These are phyloP conservation scores for Globisporangium perplexum DNA, from an alignment of 352 stramenopile species.

Conservation along the genomic window DNA sequence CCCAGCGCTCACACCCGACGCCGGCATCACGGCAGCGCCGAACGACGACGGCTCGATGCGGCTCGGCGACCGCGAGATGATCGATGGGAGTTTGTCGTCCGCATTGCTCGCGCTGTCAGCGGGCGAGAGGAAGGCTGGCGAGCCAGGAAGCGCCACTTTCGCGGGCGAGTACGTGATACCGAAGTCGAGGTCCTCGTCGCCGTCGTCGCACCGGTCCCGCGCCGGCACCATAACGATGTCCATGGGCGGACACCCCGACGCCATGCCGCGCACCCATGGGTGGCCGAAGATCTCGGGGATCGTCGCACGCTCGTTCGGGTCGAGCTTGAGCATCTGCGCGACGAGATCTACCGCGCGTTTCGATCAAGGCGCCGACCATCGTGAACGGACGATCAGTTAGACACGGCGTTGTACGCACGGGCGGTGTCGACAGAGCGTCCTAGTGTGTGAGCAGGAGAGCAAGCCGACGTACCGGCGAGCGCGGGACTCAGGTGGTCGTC, in stretches of 20 bases:
- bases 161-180: slow-evolving; percentile 41
- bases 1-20: not conserved
- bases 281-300: slow-evolving; percentile 86
- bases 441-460: not conserved
- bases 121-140: slow-evolving; percentile 9
- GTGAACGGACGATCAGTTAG: not conserved
- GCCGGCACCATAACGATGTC: slow-evolving; percentile 17
- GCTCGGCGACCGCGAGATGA: slow-evolving; percentile 38
- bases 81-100: slow-evolving; percentile 59
- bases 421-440: not conserved
- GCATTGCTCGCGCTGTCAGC: slow-evolving; percentile 10
- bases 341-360: slow-evolving; percentile 58
- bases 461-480: slow-evolving; percentile 24
- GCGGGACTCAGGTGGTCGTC: slow-evolving; percentile 67
- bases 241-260: slow-evolving; percentile 24
- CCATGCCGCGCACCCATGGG: slow-evolving; percentile 61
- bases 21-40: slow-evolving; percentile 3
- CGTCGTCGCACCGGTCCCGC: slow-evolving; percentile 19
- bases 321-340: slow-evolving; percentile 69
- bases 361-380: not conserved
- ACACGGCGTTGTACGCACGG: not conserved
- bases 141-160: slow-evolving; percentile 20
- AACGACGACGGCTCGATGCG: slow-evolving; percentile 21
- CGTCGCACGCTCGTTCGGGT: slow-evolving; percentile 72
- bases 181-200: slow-evolving; percentile 46